Evolutionary conservation across 2,329 filamentous ascomycete species (phyloP).

Genomic region (Fusarium armeniacum): DNA sequence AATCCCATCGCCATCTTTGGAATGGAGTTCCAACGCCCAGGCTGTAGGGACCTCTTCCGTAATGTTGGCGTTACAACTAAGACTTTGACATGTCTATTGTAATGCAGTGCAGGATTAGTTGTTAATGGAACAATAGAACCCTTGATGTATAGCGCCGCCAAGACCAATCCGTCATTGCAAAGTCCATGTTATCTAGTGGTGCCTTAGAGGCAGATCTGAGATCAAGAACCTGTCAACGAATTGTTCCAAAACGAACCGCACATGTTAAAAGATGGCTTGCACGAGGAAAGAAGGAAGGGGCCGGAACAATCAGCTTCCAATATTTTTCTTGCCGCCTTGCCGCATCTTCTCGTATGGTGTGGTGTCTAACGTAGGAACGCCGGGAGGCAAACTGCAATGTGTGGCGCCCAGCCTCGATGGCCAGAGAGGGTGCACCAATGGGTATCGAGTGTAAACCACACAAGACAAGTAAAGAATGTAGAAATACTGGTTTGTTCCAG

Average conservation of each 20-base stretch:
- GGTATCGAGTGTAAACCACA: constrained; percentile 12
- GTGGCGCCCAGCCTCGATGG: constrained; percentile 41
- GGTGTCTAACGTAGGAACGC: constrained; percentile 38
- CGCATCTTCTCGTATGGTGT: constrained; percentile 33
- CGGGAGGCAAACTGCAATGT: constrained; percentile 42
- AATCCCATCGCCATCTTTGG: constrained; percentile 34
- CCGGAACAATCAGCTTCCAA: constrained; percentile 29
- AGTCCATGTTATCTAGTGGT: constrained; percentile 27
- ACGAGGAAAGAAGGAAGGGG: constrained; percentile 21
- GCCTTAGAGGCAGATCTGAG: constrained; percentile 32
- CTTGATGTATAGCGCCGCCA: constrained; percentile 10
- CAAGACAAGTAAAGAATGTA: constrained; percentile 8
- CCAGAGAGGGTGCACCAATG: constrained; percentile 24
- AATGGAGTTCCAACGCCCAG: constrained; percentile 42
- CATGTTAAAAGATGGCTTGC: constrained; percentile 19
- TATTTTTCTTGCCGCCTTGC: constrained; percentile 34
- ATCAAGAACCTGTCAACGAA: constrained; percentile 22
- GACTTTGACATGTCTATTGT: constrained; percentile 25
- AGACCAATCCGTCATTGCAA: constrained; percentile 25
- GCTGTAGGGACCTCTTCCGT: constrained; percentile 34
- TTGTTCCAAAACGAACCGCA: constrained; percentile 19
- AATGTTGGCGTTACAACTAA: constrained; percentile 22
- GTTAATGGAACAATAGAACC: constrained; percentile 35
- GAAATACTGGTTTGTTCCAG: constrained; percentile 15
- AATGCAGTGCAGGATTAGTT: background rate